A percentile compares a stretch with the other conserved stretches of the same genome.
Conservation (phyloP, 495 filamentous ascomycete species). For the Penicillium steckii region DNA sequence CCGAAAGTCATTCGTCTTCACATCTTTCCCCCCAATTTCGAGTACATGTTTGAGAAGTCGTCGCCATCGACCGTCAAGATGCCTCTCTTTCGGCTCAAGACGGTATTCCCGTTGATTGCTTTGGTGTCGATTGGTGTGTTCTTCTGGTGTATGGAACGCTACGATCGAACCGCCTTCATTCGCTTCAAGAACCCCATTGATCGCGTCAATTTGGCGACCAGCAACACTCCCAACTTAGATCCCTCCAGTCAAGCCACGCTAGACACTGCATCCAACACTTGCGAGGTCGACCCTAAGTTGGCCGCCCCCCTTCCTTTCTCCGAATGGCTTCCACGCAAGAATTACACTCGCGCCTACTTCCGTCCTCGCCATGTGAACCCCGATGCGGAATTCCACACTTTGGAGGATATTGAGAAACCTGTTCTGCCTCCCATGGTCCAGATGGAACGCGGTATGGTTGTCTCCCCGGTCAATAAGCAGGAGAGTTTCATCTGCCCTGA, state of each 20-base stretch:
- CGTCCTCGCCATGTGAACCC: slow-evolving; percentile 40
- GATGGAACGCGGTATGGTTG: slow-evolving; percentile 47
- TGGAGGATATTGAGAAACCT: slow-evolving; percentile 41
- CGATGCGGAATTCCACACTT: slow-evolving; percentile 39
- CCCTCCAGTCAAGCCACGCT: slow-evolving; percentile 17
- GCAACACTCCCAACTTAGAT: slow-evolving; percentile 14
- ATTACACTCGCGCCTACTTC: slow-evolving; percentile 49
- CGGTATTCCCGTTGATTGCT: slow-evolving; percentile 43
- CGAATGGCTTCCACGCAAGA: slow-evolving; percentile 50
- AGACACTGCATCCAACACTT: slow-evolving; percentile 21
- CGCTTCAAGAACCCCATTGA: slow-evolving; percentile 42
- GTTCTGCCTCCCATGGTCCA: slow-evolving; percentile 45
- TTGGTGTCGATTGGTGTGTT: slow-evolving; percentile 46
- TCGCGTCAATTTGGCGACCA: slow-evolving; percentile 17
- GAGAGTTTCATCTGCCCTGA: slow-evolving; percentile 43
- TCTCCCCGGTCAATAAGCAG: slow-evolving; percentile 39
- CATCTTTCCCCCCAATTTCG: no score
- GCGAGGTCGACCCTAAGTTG: slow-evolving; percentile 38
- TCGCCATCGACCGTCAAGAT: slow-evolving; percentile 36
- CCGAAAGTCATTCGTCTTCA: no score
- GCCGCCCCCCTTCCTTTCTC: slow-evolving; percentile 40
- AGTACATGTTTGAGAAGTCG: slow-evolving; percentile 41
- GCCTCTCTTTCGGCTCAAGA: slow-evolving; percentile 47
- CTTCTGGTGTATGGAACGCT: slow-evolving; percentile 47
- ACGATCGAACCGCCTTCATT: slow-evolving; percentile 41